These are phyloP conservation scores for Yamadazyma takamatsuzukensis DNA, from an alignment of 805 yeast species.

Conservation along the genomic window DNA sequence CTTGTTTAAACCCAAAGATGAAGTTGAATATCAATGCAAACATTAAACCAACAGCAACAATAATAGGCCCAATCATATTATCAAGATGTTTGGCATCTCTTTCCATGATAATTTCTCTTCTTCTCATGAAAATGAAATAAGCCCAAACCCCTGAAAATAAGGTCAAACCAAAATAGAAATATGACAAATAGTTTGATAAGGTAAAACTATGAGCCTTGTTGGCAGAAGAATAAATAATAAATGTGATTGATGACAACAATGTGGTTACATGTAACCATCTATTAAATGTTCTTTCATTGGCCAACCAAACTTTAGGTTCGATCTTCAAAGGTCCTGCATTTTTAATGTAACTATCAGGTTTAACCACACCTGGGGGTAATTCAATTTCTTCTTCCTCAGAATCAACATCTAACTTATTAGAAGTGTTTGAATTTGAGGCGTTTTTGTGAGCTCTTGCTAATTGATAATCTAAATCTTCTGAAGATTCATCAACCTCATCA, in stretches of 20 bases:
- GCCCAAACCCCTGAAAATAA: constrained; percentile 89
- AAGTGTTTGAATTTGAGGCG: constrained; percentile 32
- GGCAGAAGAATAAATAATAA: constrained; percentile 76
- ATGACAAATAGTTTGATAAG: constrained; percentile 69
- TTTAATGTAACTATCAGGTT: constrained; percentile 75
- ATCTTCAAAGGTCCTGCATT: constrained; percentile 91
- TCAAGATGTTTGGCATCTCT: constrained; percentile 88
- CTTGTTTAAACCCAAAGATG: constrained; percentile 49
- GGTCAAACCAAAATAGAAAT: constrained; percentile 75
- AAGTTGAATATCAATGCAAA: constrained; percentile 70
- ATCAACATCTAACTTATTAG: constrained; percentile 57
- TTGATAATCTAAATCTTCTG: constrained; percentile 27
- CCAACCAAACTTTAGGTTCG: constrained; percentile 98
- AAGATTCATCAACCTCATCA: constrained; percentile 18
- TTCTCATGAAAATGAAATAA: constrained; percentile 65
- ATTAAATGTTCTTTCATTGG: constrained; percentile 95
- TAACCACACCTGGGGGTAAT: constrained; percentile 84
- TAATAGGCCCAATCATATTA: constrained; percentile 83
- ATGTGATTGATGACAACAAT: constrained; percentile 78
- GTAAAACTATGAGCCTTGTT: constrained; percentile 58
- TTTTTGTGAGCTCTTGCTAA: constrained; percentile 1
- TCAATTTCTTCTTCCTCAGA: constrained; percentile 81
- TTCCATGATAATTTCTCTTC: constrained; percentile 70
- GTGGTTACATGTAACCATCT: constrained; percentile 92
- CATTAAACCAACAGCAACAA: constrained; percentile 68